Percentiles rank a stretch among this genome's conserved stretches.
Conservation (phyloP, 495 filamentous ascomycete species). For the Mycothermus thermophilus region DNA sequence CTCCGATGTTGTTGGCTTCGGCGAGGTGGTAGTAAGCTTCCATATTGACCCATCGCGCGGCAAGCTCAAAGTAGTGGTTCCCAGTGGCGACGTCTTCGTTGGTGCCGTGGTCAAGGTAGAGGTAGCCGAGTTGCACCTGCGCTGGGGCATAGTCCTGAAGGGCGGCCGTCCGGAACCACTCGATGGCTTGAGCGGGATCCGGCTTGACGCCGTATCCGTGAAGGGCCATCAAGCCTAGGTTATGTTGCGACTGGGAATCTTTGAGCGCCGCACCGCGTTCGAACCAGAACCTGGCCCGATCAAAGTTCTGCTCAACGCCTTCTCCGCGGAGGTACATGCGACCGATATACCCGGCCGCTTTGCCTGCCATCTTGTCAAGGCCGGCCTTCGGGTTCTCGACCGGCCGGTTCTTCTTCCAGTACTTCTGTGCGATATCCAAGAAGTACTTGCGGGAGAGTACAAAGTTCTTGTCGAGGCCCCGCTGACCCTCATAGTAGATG, state of each 20-base stretch:
- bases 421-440: constrained; percentile 62
- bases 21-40: constrained; percentile 94
- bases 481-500: constrained; percentile 80
- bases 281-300: constrained; percentile 74
- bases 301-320: constrained; percentile 66
- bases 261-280: constrained; percentile 62
- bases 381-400: constrained; percentile 34
- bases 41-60: constrained; percentile 73
- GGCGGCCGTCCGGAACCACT: constrained; percentile 70
- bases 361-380: constrained; percentile 72
- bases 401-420: constrained; percentile 57
- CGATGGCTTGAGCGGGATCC: constrained; percentile 59
- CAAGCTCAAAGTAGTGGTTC: constrained; percentile 82
- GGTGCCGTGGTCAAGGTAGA: constrained; percentile 86
- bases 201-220: constrained; percentile 67
- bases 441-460: constrained; percentile 70
- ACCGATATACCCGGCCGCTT: constrained; percentile 82
- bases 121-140: constrained; percentile 66
- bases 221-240: constrained; percentile 75
- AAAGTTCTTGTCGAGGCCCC: constrained; percentile 58
- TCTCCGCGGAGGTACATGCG: constrained; percentile 90
- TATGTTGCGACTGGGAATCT: constrained; percentile 76
- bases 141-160: constrained; percentile 74
- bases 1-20: constrained; percentile 69
- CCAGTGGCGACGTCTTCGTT: constrained; percentile 48